These are phyloP conservation scores for Begonia loranthoides DNA, from an alignment of 306 rosid species.

Conservation along the genomic window DNA sequence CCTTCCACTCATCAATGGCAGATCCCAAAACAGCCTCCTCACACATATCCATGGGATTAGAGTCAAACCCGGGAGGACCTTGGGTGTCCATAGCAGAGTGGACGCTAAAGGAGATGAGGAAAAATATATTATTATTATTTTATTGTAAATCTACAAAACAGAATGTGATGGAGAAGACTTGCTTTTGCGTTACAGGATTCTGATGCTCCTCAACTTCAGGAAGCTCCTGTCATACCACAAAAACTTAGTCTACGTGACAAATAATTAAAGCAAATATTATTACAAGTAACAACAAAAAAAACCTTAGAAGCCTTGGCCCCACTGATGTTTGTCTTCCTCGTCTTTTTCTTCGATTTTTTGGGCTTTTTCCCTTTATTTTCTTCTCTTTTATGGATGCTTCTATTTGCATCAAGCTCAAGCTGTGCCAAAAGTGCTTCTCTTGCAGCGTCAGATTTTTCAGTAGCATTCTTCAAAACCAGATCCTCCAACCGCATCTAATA, in stretches of 20 bases:
- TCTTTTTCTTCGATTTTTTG: conserved; percentile 52
- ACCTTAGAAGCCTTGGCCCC: conserved; percentile 70
- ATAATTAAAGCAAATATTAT: background rate
- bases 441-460: conserved; percentile 74
- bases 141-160: background rate
- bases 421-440: conserved; percentile 79
- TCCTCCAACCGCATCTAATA: conserved; percentile 61
- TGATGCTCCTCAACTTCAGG: conserved; percentile 25
- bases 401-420: conserved; percentile 69
- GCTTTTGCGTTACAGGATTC: conserved; percentile 29
- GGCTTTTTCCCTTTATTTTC: conserved; percentile 45
- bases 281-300: background rate
- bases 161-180: conserved; percentile 3
- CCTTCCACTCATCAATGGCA: no score
- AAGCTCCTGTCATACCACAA: conserved; percentile 26
- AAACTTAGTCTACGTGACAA: background rate
- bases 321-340: conserved; percentile 51
- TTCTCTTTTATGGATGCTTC: conserved; percentile 46
- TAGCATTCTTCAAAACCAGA: conserved; percentile 77
- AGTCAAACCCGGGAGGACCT: no score
- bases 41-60: no score
- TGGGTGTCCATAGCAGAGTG: no score
- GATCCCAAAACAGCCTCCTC: no score
- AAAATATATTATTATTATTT: background rate
- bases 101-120: no score